Conservation (phyloP, 345 rosid genomes). For the Citrus cavaleriei region DNA sequence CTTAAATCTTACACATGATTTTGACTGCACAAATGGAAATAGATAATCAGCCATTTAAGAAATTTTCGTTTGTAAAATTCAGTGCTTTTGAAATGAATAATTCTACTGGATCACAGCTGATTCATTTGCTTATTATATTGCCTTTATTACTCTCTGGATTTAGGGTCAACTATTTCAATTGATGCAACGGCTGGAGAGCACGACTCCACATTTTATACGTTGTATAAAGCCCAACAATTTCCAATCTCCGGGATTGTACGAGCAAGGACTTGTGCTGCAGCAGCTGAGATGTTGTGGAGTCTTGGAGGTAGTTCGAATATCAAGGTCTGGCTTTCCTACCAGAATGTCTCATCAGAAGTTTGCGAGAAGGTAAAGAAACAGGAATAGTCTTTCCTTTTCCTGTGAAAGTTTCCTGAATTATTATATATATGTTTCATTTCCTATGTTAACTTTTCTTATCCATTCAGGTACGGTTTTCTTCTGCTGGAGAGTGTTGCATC, state of each 20-base stretch:
- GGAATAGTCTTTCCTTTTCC: not conserved
- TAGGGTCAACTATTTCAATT: conserved; percentile 93
- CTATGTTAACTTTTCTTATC: not conserved
- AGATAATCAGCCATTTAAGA: not conserved
- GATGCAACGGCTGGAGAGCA: conserved; percentile 93
- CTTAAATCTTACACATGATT: not conserved
- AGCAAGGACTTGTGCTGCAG: conserved; percentile 90
- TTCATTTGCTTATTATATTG: conserved; percentile 13
- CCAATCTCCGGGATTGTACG: conserved; percentile 88
- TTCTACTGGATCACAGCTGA: not conserved
- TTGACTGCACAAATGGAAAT: not conserved
- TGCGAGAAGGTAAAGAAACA: conserved; percentile 64
- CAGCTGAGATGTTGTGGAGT: conserved; percentile 98
- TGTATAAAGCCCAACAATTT: conserved; percentile 92
- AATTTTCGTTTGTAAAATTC: not conserved
- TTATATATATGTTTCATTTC: not conserved
- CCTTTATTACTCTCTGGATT: conserved; percentile 7
- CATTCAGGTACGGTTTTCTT: conserved; percentile 89
- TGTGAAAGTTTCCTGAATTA: not conserved
- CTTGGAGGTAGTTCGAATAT: conserved; percentile 95
- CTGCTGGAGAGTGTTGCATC: conserved; percentile 72
- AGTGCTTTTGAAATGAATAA: not conserved
- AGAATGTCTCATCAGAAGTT: conserved; percentile 97
- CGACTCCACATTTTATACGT: conserved; percentile 96
- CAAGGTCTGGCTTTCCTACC: conserved; percentile 97